Percentiles rank a stretch among this genome's conserved stretches.
phyloP scores from a whole-genome alignment of 495 filamentous ascomycete genomes.

The Aspergillus wentii region DNA sequence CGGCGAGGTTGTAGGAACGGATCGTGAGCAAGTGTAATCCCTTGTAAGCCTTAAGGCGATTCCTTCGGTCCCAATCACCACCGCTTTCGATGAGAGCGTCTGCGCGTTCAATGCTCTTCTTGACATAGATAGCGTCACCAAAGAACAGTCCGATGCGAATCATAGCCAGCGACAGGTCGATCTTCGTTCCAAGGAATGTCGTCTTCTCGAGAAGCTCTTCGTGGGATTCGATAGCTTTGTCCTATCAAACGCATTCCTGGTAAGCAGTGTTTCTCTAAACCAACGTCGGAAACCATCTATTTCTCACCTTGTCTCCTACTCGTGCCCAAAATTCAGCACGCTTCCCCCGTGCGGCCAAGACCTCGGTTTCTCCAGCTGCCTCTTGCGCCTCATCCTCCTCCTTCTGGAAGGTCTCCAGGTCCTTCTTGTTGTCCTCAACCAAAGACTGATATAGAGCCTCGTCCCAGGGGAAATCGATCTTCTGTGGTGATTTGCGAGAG shows the following conservation, averaged over 20 bases:
- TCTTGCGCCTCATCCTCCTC: constrained; percentile 93
- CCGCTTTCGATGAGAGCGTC: constrained; percentile 86
- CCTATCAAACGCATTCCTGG: constrained; percentile 46
- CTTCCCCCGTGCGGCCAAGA: constrained; percentile 88
- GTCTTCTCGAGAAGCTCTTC: constrained; percentile 93
- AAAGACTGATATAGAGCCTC: constrained; percentile 81
- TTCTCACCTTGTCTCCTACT: constrained; percentile 89
- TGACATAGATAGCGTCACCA: constrained; percentile 81
- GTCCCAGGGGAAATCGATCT: constrained; percentile 79
- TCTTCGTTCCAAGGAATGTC: constrained; percentile 89
- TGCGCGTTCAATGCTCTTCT: constrained; percentile 89
- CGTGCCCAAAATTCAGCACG: constrained; percentile 91
- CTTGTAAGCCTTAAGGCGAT: constrained; percentile 97
- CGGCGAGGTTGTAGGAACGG: constrained; percentile 82
- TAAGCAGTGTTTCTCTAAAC: constrained; percentile 7
- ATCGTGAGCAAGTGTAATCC: constrained; percentile 88
- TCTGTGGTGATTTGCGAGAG: constrained; percentile 54
- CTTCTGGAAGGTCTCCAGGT: constrained; percentile 87
- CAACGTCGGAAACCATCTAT: not conserved
- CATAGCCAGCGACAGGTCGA: constrained; percentile 92
- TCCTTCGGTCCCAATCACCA: constrained; percentile 97
- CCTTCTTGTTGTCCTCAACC: constrained; percentile 81
- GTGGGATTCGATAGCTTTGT: constrained; percentile 86
- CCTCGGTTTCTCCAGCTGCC: constrained; percentile 92
- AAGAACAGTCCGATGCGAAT: constrained; percentile 95